Percentiles rank a stretch among this genome's conserved stretches.
Conservation (phyloP, 352 stramenopile species). For the Peronospora belbahrii region DNA sequence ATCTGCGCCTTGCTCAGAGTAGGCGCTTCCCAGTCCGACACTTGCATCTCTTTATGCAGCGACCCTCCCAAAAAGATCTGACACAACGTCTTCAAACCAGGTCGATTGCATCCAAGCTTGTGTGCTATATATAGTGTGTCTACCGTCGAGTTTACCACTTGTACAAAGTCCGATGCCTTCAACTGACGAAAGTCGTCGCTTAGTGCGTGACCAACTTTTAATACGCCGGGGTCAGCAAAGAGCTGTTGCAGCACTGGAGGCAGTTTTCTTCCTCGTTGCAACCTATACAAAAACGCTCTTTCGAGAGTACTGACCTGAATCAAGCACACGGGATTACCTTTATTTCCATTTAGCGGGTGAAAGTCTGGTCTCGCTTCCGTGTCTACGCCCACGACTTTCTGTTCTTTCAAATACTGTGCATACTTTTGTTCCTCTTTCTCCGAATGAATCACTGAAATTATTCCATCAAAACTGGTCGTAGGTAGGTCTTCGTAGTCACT, state of each 20-base stretch:
- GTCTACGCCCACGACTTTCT: constrained; percentile 61
- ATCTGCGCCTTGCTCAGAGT: constrained; percentile 65
- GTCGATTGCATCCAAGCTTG: constrained; percentile 68
- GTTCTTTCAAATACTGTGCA: constrained; percentile 38
- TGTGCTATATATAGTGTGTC: constrained; percentile 74
- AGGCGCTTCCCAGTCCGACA: constrained; percentile 74
- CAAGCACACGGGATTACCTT: constrained; percentile 62
- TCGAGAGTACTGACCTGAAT: constrained; percentile 77
- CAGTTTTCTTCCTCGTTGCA: constrained; percentile 43
- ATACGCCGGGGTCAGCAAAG: constrained; percentile 42
- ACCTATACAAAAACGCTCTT: constrained; percentile 60
- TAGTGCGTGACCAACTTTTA: constrained; percentile 77
- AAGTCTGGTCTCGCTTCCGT: constrained; percentile 75
- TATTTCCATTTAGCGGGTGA: constrained; percentile 32
- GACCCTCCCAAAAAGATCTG: constrained; percentile 61
- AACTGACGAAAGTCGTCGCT: constrained; percentile 69
- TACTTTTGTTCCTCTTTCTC: constrained; percentile 43
- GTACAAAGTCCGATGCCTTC: constrained; percentile 47
- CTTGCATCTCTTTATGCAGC: constrained; percentile 82
- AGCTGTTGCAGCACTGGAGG: constrained; percentile 51
- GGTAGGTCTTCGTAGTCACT: constrained; percentile 48
- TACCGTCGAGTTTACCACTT: constrained; percentile 54
- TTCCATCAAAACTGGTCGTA: constrained; percentile 36
- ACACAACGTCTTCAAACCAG: constrained; percentile 62
- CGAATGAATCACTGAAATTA: constrained; percentile 59